phyloP scores from a whole-genome alignment of 2,329 filamentous ascomycete species.

The Clonostachys chloroleuca region DNA sequence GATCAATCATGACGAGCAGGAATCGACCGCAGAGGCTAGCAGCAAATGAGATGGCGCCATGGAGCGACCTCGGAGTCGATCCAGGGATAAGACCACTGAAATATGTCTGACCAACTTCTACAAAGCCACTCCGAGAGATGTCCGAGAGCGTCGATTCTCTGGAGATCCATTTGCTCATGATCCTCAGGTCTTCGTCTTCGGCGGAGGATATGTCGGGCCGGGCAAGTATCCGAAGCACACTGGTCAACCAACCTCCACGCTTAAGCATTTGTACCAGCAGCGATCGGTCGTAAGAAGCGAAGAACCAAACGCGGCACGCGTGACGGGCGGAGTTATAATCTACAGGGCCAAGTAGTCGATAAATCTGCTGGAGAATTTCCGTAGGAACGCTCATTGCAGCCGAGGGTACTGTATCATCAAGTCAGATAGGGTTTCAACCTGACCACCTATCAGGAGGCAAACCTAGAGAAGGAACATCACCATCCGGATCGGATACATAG shows the following conservation, averaged over 20 bases:
- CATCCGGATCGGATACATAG: too few relatives aligned
- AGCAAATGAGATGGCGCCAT: conserved; percentile 32
- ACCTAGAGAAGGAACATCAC: too few relatives aligned
- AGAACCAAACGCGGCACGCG: conserved; percentile 56
- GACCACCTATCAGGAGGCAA: too few relatives aligned
- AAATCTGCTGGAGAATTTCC: conserved; percentile 31
- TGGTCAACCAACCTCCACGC: conserved; percentile 48
- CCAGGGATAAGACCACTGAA: conserved; percentile 24
- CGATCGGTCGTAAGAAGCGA: conserved; percentile 44
- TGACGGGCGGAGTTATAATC: conserved; percentile 58
- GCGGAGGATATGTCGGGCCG: conserved; percentile 8
- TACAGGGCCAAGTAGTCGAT: conserved; percentile 19
- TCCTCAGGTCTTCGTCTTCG: conserved; percentile 11
- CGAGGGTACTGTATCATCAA: background rate
- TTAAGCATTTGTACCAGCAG: conserved; percentile 49
- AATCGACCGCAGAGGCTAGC: conserved; percentile 55
- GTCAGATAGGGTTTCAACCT: too few relatives aligned
- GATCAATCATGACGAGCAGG: conserved; percentile 48
- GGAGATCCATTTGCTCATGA: conserved; percentile 34
- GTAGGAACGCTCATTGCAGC: conserved; percentile 18
- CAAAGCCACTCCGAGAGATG: conserved; percentile 16
- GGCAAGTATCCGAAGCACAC: conserved; percentile 17
- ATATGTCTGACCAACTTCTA: conserved; percentile 23
- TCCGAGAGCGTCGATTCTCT: conserved; percentile 26
- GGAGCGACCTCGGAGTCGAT: conserved; percentile 12